These are phyloP conservation scores for Boletus huronensis DNA, from an alignment of 768 basidiomycete genomes.

Conservation along the genomic window DNA sequence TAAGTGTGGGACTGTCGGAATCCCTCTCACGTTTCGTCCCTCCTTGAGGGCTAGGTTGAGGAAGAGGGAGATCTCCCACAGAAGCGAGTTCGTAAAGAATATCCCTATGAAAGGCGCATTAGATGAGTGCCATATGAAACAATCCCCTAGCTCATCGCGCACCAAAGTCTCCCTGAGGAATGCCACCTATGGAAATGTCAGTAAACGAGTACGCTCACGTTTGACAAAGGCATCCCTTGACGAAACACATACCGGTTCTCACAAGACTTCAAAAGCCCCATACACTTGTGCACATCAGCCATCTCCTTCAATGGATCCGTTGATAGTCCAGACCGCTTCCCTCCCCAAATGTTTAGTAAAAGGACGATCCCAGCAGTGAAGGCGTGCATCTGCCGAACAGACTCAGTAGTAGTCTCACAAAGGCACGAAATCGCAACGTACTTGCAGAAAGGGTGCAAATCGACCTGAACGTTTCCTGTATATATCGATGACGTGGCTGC, in stretches of 20 bases:
- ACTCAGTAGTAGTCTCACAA: neutral
- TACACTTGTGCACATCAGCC: conserved; percentile 50
- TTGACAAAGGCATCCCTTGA: neutral
- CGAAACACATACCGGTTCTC: conserved; percentile 33
- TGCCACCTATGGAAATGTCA: conserved; percentile 38
- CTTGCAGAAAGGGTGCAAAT: conserved; percentile 29
- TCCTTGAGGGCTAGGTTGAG: conserved; percentile 48
- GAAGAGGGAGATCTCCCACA: conserved; percentile 68
- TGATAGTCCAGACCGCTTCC: conserved; percentile 39
- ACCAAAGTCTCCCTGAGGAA: conserved; percentile 48
- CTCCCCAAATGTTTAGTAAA: conserved; percentile 55
- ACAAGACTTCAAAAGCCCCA: conserved; percentile 37
- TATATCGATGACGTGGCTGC: conserved; percentile 65
- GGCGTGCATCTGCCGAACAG: conserved; percentile 33
- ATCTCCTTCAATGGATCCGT: conserved; percentile 44
- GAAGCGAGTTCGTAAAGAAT: conserved; percentile 69
- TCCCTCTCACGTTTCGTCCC: conserved; percentile 64
- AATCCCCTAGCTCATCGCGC: conserved; percentile 9
- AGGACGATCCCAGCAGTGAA: conserved; percentile 52
- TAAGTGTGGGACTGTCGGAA: conserved; percentile 43
- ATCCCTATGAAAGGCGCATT: conserved; percentile 45
- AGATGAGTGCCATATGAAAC: neutral
- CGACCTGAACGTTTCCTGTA: conserved; percentile 37
- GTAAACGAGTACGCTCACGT: neutral
- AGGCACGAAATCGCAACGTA: conserved; percentile 5